phyloP scores from a whole-genome alignment of 345 rosid genomes.

The Salix viminalis region DNA sequence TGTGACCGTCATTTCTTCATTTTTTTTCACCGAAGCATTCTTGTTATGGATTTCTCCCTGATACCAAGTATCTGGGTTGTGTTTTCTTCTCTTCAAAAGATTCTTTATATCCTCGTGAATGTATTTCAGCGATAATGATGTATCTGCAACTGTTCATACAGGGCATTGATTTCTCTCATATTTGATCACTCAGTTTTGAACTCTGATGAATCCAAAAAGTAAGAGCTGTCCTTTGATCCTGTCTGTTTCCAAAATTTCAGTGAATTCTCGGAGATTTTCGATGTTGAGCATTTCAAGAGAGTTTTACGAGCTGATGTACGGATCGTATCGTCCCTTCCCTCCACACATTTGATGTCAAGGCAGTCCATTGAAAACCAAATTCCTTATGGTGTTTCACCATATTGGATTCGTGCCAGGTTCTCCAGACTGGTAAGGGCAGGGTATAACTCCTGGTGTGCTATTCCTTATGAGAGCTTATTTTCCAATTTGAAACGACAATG shows the following conservation, averaged over 20 bases:
- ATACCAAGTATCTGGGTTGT: neutral
- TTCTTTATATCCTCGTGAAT: neutral
- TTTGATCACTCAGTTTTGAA: too few relatives aligned
- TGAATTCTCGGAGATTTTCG: conserved; percentile 61
- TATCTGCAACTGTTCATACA: neutral
- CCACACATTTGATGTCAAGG: conserved; percentile 55
- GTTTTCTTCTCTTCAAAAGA: neutral
- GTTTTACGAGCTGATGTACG: conserved; percentile 53
- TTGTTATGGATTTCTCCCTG: neutral
- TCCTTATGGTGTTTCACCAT: conserved; percentile 56
- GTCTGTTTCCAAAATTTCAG: conserved; percentile 29
- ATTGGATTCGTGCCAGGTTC: conserved; percentile 66
- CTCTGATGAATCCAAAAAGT: neutral
- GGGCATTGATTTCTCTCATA: neutral
- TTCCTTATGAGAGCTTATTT: neutral
- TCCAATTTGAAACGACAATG: neutral
- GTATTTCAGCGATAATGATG: neutral
- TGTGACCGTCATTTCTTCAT: neutral
- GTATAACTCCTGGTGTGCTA: neutral
- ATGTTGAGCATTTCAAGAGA: conserved; percentile 64
- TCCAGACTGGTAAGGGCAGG: conserved; percentile 38
- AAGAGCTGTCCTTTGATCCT: neutral
- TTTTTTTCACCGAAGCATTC: neutral
- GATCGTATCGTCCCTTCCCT: conserved; percentile 66
- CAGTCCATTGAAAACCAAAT: conserved; percentile 51